Base-by-base conservation (phyloP, 768 basidiomycete species). In the Leccinum obscurum region DNA sequence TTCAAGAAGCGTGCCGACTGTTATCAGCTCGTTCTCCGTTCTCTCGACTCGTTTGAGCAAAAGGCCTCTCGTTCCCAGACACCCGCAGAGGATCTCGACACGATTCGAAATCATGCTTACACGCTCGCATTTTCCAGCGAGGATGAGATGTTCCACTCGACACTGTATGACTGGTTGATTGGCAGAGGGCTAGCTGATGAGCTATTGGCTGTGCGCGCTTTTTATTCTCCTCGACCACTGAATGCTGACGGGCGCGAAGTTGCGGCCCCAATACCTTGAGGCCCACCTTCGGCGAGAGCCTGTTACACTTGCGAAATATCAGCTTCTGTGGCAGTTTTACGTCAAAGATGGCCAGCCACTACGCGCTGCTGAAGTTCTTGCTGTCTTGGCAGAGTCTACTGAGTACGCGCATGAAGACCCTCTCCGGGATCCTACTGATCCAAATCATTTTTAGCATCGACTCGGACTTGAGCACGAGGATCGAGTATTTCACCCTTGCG, bases 271-370 rank as follows among this genome's bases (percentile, higher is more conserved):
- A 17, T 97, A 89, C 76, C 84, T 98, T 52, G 96, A 97, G 72
- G 85, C 87, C 5, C 93, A 95, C 75, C 85, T 98, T 30, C 82
- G 83, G 64, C 84, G 91, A 55, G 90, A 93, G 58, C 94, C 94
- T 20, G 76, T 82, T 1, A 89, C 88, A 1, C 86, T 90, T 15
- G 83, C 90, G 64, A 94, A 95, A 70, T 87, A 83, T 68, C 92
- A 98, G 67, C 77, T 99, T 2, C 78, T 98, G 3, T 98, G 97
- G 97, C 93, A 98, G 68, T 98, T 93, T 76, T 96, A 97, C 69
- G 94, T 96, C 55, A 92, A 96, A 67, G 89, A 92, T 65, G 89
- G 90, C 1, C 90, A 94, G 65, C 90, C 90, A 34, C 72, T 95
- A 51, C 83, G 90, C 49, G 96, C 97, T 3, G 95, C 97, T 1